phyloP scores from a whole-genome alignment of 2,329 filamentous ascomycete genomes.

The Penicillium sp. region DNA sequence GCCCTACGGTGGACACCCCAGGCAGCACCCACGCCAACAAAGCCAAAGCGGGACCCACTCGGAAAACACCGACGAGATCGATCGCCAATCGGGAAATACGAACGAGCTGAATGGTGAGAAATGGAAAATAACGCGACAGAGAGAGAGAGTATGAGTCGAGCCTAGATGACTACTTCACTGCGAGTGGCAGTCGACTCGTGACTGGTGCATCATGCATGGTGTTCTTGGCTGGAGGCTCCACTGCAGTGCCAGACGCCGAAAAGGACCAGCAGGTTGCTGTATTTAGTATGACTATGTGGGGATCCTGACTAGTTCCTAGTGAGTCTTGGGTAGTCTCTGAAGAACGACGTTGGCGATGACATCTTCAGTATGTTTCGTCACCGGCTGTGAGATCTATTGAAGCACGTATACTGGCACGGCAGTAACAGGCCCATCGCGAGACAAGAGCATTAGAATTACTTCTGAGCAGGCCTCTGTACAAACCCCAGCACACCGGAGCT shows the following conservation, averaged over 20 bases:
- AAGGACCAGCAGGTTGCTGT: not conserved
- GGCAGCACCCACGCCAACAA: conserved; percentile 9
- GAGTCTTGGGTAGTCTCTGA: not conserved
- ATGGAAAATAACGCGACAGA: not conserved
- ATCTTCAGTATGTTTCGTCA: not conserved
- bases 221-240: not conserved
- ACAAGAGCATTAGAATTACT: not conserved
- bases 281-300: not conserved
- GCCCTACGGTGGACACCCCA: conserved; percentile 24
- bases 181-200: not conserved
- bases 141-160: not conserved
- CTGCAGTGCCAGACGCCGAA: not conserved
- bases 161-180: not conserved
- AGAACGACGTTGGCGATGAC: not conserved
- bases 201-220: not conserved
- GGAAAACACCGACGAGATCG: conserved; percentile 21
- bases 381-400: not conserved
- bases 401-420: not conserved
- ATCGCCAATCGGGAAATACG: conserved; percentile 14
- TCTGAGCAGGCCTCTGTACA: not conserved
- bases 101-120: conserved; percentile 7
- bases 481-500: not conserved
- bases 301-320: not conserved
- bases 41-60: conserved; percentile 1
- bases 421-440: not conserved